These are phyloP conservation scores for Angomonas ambiguus DNA, from an alignment of 208 protist species.

Conservation along the genomic window DNA sequence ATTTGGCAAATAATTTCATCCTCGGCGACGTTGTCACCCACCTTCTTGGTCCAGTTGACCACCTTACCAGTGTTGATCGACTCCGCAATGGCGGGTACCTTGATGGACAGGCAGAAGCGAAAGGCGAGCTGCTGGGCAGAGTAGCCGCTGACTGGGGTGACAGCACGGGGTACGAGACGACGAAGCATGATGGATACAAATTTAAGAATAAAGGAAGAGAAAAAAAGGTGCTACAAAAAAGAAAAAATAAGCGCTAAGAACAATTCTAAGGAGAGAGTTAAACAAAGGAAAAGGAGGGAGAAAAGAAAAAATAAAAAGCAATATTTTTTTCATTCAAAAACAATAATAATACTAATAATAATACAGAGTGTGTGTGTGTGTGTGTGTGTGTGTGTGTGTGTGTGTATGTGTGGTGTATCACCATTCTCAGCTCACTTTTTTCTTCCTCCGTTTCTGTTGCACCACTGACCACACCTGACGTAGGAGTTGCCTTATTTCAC, in stretches of 20 bases:
- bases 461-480: slow-evolving; percentile 7
- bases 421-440: background rate
- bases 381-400: too few relatives aligned
- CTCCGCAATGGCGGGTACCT: slow-evolving; percentile 96
- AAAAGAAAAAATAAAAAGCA: slow-evolving; percentile 13
- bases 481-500: slow-evolving; percentile 25
- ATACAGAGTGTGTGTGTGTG: too few relatives aligned
- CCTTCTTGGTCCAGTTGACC: slow-evolving; percentile 92
- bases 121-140: slow-evolving; percentile 35
- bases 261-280: slow-evolving; percentile 5
- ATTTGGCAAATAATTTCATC: slow-evolving; percentile 97
- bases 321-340: background rate
- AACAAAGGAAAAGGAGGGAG: slow-evolving; percentile 4
- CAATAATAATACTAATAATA: background rate
- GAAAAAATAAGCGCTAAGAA: background rate
- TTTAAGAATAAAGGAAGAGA: slow-evolving; percentile 14
- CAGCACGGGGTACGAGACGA: slow-evolving; percentile 33
- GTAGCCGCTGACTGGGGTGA: slow-evolving; percentile 20
- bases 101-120: slow-evolving; percentile 89
- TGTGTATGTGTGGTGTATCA: too few relatives aligned
- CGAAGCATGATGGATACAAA: slow-evolving; percentile 51
- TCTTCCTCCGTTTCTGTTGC: background rate
- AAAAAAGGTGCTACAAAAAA: slow-evolving; percentile 3
- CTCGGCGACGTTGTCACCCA: slow-evolving; percentile 94
- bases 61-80: slow-evolving; percentile 97